Evolutionary conservation across 73 alveolate species (phyloP), one percentile per base, ranked within the genome.

Genomic region (Durusdinium trenchii): DNA sequence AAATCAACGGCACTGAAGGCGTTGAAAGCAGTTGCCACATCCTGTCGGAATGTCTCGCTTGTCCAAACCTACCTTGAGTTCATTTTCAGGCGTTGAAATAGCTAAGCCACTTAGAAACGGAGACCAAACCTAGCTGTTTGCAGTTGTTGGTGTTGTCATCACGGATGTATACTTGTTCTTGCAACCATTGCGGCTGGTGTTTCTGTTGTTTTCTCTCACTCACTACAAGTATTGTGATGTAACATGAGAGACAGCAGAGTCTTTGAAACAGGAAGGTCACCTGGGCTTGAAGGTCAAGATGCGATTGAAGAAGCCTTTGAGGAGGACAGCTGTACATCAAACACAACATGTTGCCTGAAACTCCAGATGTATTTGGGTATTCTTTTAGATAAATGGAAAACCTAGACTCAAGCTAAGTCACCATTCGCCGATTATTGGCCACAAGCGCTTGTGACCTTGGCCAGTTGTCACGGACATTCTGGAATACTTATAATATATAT

Each of bases 391-490:
- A 67, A 16, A 7, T 35, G 43, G 16, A 12, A 23, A 18, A 0
- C 26, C 67, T n/a, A n/a, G n/a, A n/a, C n/a, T n/a, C 10, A 26
- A 6, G 89, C 89, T 30, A 0, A n/a, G 89, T 4, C 32, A 30
- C 95, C 95, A 87, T 23, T 87, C 95, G 28, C 67, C 84, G 28
- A 87, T 83, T 38, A 87, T 84, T 14, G 95, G 95, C 95, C 95
- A 87, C 62, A 87, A 43, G 50, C 95, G 95, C 36, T 48, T 60
- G 54, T 61, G 47, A 35, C 95, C 95, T 87, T 7, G 79, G 51
- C 28, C 42, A 18, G n/a, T 1, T n/a, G n/a, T n/a, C n/a, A n/a
- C n/a, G n/a, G n/a, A n/a, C n/a, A n/a, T n/a, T n/a, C n/a, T n/a
- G n/a, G n/a, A n/a, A n/a, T n/a, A n/a, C n/a, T n/a, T n/a, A n/a